Evolutionary conservation across 228 moss, liverwort and hornwort genomes (phyloP), one percentile per base, ranked within the genome.

Genomic region (Sphagnum fallax): DNA sequence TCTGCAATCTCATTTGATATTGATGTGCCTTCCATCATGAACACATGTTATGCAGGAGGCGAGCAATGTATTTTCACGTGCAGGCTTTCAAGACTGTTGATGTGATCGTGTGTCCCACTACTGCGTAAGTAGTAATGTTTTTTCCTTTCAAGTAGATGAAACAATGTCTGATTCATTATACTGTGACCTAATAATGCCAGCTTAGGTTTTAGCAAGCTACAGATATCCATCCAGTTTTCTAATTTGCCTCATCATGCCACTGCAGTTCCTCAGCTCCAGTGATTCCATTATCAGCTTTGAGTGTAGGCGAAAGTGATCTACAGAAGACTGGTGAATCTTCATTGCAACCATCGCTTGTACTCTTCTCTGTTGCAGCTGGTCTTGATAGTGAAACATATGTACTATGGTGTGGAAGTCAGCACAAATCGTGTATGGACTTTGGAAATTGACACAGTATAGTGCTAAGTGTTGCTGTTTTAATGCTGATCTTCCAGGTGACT

Each of bases 51-150:
- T 71, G 83, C 88, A 93, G 94, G 79, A 83, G 98, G 65, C 82
- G 98, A 65, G 80, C 83, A 48, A 94, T 94, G 98, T 86, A 78
- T 68, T 98, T 81, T 67, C 72, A 82, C 76, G 89, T 89, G 87
- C 76, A 88, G 73, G 93, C 89, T 51, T 93, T 94, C 57, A 78
- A 92, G 76, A 71, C 64, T 62, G 98, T 94, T 67, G 98, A 94
- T 68, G 69, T 94, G 63, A 83, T 98, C 72, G 94, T 90, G 49
- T 84, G 87, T 73, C 98, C 98, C 49, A 87, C 94, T 51, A 98
- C 98, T 72, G 83, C 80, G 94, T 98, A 73, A 81, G 93, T 68
- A 52, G 51, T 74, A 32, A 32, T 3, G 32, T 66, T 32, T 64
- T 6, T 53, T 59, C 52, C 47, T 52, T 61, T 65, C 48, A 32